Evolutionary conservation across 805 yeast genomes (phyloP), one percentile per base, ranked within the genome.

Genomic region (Hanseniaspora nectarophila): DNA sequence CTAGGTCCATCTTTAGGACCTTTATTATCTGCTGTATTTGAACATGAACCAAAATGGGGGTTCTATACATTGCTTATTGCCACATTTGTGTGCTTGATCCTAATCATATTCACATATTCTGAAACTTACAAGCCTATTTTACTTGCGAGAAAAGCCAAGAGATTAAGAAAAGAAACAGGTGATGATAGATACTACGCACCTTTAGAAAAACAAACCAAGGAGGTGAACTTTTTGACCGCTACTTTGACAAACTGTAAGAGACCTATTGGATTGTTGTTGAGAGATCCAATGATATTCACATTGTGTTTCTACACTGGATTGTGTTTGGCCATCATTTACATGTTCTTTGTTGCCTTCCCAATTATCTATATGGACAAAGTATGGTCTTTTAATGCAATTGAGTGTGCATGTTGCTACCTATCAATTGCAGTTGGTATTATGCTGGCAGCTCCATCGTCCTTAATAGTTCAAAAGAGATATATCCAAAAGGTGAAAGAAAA

Each of bases 1-100:
- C 60, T 78, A 40, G 92, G 90, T 0, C 90, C 92, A 1, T 73
- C 81, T 1, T 59, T 81, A 21, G 86, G 86, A 0, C 89, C 89
- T 0, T 62, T 81, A 5, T 68, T 80, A 2, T 78, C 81, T 45
- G 80, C 80, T 32, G 78, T 75, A 20, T 69, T 76, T 16, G 62
- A 72, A 43, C 60, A 66, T 24, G 61, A 68, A 44, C 83, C 85
- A 80, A 73, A 82, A 62, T 85, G 92, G 92, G 76, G 80, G 15
- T 83, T 82, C 59, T 75, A 75, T 58, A 74, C 79, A 8, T 65
- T 82, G 59, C 65, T 81, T 20, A 78, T 83, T n/a, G 76, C 79
- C 57, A 74, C 80, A 56, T 85, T 81, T 3, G 72, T 75, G 2
- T 69, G 78, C 57, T 70, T 79, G 55, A 65, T 64, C 53, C 68